phyloP scores from a whole-genome alignment of 176 grass and related monocot genomes.

The Rhynchospora breviuscula region DNA sequence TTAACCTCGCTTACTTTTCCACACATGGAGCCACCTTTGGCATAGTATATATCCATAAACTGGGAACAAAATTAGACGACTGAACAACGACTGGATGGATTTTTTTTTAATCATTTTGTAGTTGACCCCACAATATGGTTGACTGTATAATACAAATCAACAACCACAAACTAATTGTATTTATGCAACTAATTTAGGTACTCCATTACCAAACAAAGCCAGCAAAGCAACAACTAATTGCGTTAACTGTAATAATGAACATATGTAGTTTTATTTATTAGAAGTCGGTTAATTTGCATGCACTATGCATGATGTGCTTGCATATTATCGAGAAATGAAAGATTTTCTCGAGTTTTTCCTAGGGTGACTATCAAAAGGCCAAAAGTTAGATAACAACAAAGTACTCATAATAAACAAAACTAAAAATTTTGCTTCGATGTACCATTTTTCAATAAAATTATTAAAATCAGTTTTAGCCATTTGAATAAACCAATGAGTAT shows the following conservation, averaged over 20 bases:
- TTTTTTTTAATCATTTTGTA: background rate
- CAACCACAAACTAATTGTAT: background rate
- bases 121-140: background rate
- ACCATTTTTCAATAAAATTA: too few relatives aligned
- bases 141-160: background rate
- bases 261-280: background rate
- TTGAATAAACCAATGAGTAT: too few relatives aligned
- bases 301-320: slow-evolving; percentile 6
- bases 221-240: slow-evolving; percentile 10
- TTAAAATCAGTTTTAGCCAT: too few relatives aligned
- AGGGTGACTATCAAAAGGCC: background rate
- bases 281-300: background rate
- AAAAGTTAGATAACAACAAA: background rate
- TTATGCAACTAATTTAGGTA: background rate
- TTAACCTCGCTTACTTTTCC: background rate
- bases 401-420: background rate
- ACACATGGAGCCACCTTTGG: too few relatives aligned
- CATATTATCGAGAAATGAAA: background rate
- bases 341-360: background rate
- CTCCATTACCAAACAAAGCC: slow-evolving; percentile 2
- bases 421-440: background rate
- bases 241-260: background rate
- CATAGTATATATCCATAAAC: too few relatives aligned
- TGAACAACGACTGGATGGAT: background rate
- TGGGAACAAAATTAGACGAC: background rate